Conservation (phyloP, 2,329 filamentous ascomycete species). For the Alternaria consortialis region DNA sequence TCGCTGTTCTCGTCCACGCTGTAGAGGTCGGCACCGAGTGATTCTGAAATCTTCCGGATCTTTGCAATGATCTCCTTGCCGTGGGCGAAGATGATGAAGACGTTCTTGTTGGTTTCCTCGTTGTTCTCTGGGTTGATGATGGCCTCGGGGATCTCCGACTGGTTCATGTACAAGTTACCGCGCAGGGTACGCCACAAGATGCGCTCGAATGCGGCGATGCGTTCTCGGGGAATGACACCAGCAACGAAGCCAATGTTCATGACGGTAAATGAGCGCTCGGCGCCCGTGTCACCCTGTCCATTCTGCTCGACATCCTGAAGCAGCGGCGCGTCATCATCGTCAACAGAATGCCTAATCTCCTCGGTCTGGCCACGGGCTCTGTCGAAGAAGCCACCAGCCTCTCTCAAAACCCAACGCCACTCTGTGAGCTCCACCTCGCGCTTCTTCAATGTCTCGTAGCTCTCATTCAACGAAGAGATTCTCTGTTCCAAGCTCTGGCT, state of each 20-base stretch:
- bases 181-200: constrained; percentile 97
- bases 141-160: constrained; percentile 94
- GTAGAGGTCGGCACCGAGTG: constrained; percentile 93
- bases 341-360: constrained; percentile 88
- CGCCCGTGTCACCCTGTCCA: constrained; percentile 69
- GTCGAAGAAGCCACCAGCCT: constrained; percentile 98
- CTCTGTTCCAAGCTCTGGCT: constrained; percentile 92
- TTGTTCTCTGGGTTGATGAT: constrained; percentile 93
- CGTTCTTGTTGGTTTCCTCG: constrained; percentile 93
- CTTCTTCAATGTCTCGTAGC: constrained; percentile 98
- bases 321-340: constrained; percentile 87
- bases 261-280: constrained; percentile 87
- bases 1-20: constrained; percentile 98
- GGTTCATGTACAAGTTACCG: constrained; percentile 99
- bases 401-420: constrained; percentile 96
- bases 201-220: constrained; percentile 93
- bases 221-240: constrained; percentile 91
- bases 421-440: constrained; percentile 95
- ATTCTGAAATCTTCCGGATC: constrained; percentile 99
- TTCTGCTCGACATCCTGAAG: constrained; percentile 93
- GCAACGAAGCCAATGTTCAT: constrained; percentile 99
- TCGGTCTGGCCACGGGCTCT: constrained; percentile 95
- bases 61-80: constrained; percentile 98
- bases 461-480: constrained; percentile 91
- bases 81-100: constrained; percentile 99